These are phyloP conservation scores for Tetracladium marchalianum DNA, from an alignment of 495 filamentous ascomycete species.

Conservation along the genomic window DNA sequence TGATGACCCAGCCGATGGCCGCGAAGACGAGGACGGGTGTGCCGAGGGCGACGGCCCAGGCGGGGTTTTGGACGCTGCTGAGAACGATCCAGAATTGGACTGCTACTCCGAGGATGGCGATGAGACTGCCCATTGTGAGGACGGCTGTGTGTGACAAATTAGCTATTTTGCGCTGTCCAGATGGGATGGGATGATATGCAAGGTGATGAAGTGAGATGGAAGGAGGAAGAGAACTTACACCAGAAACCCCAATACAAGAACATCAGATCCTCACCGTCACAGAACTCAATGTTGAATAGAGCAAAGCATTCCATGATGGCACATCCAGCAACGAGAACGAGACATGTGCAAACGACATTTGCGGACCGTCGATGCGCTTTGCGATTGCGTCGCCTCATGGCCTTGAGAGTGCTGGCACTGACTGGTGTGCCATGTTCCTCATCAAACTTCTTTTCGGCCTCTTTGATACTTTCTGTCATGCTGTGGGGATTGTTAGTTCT, in stretches of 20 bases:
- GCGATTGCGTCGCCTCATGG: too few species aligned
- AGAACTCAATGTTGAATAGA: slow-evolving; percentile 37
- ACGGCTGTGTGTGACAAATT: slow-evolving; percentile 14
- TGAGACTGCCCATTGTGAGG: slow-evolving; percentile 36
- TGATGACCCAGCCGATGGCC: slow-evolving; percentile 24
- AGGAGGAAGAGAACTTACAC: slow-evolving; percentile 2
- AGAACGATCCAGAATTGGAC: slow-evolving; percentile 30
- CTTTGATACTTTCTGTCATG: too few species aligned
- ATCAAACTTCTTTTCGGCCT: too few species aligned
- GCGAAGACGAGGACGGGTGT: slow-evolving; percentile 41
- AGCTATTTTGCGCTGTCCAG: neutral
- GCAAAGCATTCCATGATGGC: slow-evolving; percentile 37
- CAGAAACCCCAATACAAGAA: slow-evolving; percentile 37
- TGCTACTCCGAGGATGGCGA: slow-evolving; percentile 38
- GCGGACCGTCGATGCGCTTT: too few species aligned
- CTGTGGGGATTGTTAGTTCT: too few species aligned
- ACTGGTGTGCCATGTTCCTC: too few species aligned
- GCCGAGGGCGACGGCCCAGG: slow-evolving; percentile 38
- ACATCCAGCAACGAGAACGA: slow-evolving; percentile 25
- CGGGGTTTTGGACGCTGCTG: slow-evolving; percentile 26
- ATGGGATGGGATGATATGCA: neutral
- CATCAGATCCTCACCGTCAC: slow-evolving; percentile 43
- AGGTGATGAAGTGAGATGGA: neutral
- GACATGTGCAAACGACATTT: slow-evolving; percentile 5
- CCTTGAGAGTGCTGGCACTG: too few species aligned